phyloP scores from a whole-genome alignment of 352 stramenopile genomes.

The Blastocystis sp. region DNA sequence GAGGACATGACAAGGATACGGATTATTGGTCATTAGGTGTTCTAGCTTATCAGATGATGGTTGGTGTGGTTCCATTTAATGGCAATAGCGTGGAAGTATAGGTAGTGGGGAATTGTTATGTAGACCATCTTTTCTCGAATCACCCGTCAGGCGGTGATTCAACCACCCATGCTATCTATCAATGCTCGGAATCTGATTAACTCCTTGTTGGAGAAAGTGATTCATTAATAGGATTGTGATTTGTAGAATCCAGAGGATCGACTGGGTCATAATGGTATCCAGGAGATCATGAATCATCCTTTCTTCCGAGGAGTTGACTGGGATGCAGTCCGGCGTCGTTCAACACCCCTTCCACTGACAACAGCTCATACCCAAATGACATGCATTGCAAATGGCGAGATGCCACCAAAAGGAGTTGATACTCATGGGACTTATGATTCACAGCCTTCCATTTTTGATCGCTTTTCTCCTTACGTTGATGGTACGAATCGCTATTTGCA shows the following conservation, averaged over 20 bases:
- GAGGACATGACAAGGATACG: slow-evolving; percentile 78
- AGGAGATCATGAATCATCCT: slow-evolving; percentile 80
- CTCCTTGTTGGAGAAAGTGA: slow-evolving; percentile 72
- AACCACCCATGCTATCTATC: slow-evolving; percentile 77
- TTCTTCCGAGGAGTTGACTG: slow-evolving; percentile 80
- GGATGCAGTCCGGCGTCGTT: slow-evolving; percentile 70
- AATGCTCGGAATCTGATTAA: slow-evolving; percentile 78
- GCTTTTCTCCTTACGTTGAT: slow-evolving; percentile 46
- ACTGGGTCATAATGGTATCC: slow-evolving; percentile 76
- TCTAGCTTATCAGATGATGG: slow-evolving; percentile 60
- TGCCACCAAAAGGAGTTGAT: not conserved
- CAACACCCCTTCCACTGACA: slow-evolving; percentile 28
- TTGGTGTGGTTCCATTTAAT: slow-evolving; percentile 63
- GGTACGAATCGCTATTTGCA: slow-evolving; percentile 31
- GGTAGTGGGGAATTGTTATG: slow-evolving; percentile 76
- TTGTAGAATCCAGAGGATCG: slow-evolving; percentile 78
- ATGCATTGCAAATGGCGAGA: not conserved
- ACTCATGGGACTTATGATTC: too few species aligned
- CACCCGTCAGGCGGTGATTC: slow-evolving; percentile 76
- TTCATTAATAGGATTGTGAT: not conserved
- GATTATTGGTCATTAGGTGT: slow-evolving; percentile 80
- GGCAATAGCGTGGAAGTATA: slow-evolving; percentile 33
- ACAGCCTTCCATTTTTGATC: not conserved
- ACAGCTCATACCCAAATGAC: not conserved
- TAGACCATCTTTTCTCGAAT: slow-evolving; percentile 85